Conservation (phyloP, 805 yeast genomes). For the Candida ascalaphidarum region DNA sequence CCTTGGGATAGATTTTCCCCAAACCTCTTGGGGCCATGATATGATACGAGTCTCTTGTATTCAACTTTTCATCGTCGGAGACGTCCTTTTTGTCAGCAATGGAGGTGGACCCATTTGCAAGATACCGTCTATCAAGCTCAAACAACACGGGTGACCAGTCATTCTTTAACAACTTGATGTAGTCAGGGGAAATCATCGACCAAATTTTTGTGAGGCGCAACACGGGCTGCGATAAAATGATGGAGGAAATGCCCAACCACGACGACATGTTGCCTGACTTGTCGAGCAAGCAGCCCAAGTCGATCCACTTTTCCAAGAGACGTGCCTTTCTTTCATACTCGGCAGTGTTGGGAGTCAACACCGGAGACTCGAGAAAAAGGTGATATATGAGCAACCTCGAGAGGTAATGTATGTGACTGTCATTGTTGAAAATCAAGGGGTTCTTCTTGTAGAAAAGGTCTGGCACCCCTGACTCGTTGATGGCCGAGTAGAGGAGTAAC, state of each 20-base stretch:
- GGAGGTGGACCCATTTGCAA: constrained; percentile 24
- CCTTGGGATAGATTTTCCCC: constrained; percentile 68
- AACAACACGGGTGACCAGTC: constrained; percentile 93
- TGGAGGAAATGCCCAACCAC: constrained; percentile 85
- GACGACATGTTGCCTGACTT: constrained; percentile 86
- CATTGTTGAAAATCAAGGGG: constrained; percentile 70
- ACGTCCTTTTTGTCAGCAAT: constrained; percentile 2
- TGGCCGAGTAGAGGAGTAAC: constrained; percentile 49
- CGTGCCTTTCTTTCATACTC: constrained; percentile 45
- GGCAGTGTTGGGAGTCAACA: constrained; percentile 8
- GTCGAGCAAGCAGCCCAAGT: constrained; percentile 70
- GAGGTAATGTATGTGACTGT: constrained; percentile 63
- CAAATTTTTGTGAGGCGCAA: constrained; percentile 68
- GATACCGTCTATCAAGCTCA: constrained; percentile 72
- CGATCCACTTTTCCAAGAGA: constrained; percentile 74
- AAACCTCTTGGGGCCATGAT: constrained; percentile 84
- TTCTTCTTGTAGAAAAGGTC: constrained; percentile 44
- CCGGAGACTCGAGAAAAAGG: constrained; percentile 41
- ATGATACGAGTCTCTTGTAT: constrained; percentile 43
- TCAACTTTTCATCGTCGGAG: constrained; percentile 1
- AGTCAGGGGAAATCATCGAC: constrained; percentile 56
- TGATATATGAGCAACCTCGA: constrained; percentile 66
- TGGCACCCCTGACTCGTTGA: constrained; percentile 11
- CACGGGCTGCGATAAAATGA: constrained; percentile 75
- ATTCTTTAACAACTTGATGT: constrained; percentile 52